Evolutionary conservation across 2,329 filamentous ascomycete species (phyloP).

Genomic region (Ophiostoma populinum): DNA sequence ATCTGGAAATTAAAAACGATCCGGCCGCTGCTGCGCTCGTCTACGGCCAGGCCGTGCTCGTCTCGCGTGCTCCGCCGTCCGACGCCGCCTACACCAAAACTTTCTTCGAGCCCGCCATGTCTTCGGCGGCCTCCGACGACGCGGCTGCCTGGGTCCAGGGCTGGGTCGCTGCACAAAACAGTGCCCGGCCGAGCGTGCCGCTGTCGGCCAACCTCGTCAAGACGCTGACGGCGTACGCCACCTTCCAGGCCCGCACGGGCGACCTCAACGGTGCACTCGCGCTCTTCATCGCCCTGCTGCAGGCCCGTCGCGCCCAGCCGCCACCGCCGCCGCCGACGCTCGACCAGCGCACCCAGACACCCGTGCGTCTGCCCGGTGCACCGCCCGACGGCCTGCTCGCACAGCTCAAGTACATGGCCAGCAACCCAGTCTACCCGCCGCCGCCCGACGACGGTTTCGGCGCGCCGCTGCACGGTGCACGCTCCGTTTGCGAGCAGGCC

Average conservation of each 20-base stretch:
- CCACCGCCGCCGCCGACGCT: conserved; percentile 12
- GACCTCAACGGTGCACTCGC: conserved; percentile 56
- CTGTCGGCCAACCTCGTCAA: conserved; percentile 53
- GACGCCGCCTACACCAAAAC: background rate
- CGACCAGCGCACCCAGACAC: too few species aligned
- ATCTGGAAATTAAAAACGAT: conserved; percentile 58
- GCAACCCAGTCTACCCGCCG: conserved; percentile 38
- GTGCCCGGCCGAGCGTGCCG: conserved; percentile 23
- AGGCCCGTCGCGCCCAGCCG: conserved; percentile 50
- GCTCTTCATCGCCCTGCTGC: conserved; percentile 69
- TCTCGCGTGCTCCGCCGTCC: background rate
- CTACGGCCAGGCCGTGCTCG: conserved; percentile 7
- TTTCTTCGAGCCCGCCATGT: conserved; percentile 2
- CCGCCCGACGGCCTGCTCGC: background rate
- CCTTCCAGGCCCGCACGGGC: conserved; percentile 54
- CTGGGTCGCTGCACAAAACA: conserved; percentile 7
- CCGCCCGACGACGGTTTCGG: conserved; percentile 53
- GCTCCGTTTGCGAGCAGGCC: conserved; percentile 67
- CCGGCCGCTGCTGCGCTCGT: conserved; percentile 6
- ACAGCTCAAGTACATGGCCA: conserved; percentile 1
- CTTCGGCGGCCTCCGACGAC: conserved; percentile 2
- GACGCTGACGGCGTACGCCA: conserved; percentile 60
- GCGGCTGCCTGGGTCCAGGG: conserved; percentile 4
- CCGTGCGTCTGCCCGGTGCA: too few species aligned
- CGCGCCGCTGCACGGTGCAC: conserved; percentile 44